Evolutionary conservation across 495 filamentous ascomycete genomes (phyloP).

Genomic region (Talaromyces borbonicus): DNA sequence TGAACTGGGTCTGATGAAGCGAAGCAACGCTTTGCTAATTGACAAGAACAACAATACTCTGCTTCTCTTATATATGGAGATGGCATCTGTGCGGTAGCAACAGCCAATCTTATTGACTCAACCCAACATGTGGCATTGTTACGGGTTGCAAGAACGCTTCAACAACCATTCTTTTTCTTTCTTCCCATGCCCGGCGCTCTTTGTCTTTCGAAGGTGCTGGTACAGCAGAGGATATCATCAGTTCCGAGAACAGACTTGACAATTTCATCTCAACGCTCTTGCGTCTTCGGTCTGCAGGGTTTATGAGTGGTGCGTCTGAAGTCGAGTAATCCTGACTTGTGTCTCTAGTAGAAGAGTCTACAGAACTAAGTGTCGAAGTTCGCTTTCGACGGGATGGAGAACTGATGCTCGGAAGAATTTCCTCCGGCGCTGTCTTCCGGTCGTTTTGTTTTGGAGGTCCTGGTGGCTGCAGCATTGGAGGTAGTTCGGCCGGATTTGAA

Average conservation of each 20-base stretch:
- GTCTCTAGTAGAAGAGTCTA: slow-evolving; percentile 1
- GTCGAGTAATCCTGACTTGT: slow-evolving; percentile 2
- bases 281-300: slow-evolving; percentile 16
- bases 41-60: background rate
- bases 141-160: slow-evolving; percentile 32
- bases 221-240: slow-evolving; percentile 26
- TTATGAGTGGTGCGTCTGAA: slow-evolving; percentile 5
- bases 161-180: slow-evolving; percentile 30
- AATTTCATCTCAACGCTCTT: slow-evolving; percentile 27
- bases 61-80: no score
- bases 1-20: no score
- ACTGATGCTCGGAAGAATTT: background rate
- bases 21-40: no score
- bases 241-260: slow-evolving; percentile 22
- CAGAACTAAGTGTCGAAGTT: slow-evolving; percentile 1
- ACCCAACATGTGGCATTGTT: background rate
- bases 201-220: slow-evolving; percentile 30
- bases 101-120: background rate
- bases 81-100: background rate
- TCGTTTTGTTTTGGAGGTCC: slow-evolving; percentile 2
- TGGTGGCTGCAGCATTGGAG: slow-evolving; percentile 5
- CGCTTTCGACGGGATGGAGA: slow-evolving; percentile 7
- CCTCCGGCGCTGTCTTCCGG: background rate
- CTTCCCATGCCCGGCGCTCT: slow-evolving; percentile 30
- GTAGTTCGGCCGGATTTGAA: slow-evolving; percentile 11